Conservation (phyloP, 257 asterid species). For the Pogostemon cablin region DNA sequence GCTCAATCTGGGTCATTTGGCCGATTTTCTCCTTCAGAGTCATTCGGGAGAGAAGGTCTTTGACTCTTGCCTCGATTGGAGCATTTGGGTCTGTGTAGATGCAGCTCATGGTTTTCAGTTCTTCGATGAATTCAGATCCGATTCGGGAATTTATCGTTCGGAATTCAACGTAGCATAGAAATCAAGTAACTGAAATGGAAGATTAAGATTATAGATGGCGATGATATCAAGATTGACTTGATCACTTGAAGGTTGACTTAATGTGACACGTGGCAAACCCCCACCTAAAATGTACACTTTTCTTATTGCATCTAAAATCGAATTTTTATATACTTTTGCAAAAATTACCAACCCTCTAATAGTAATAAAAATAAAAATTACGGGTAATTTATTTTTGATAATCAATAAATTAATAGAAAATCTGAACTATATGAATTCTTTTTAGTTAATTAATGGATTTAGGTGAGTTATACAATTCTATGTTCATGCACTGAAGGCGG, state of each 20-base stretch:
- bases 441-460: too few relatives aligned
- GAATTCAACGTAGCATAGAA: background rate
- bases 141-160: background rate
- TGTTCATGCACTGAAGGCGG: constrained; percentile 40
- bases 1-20: constrained; percentile 81
- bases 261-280: too few relatives aligned
- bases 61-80: constrained; percentile 58
- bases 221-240: background rate
- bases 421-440: too few relatives aligned
- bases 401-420: too few relatives aligned
- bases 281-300: too few relatives aligned
- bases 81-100: constrained; percentile 59
- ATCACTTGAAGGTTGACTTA: background rate
- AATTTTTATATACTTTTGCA: too few relatives aligned
- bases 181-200: background rate
- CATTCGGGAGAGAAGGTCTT: constrained; percentile 75
- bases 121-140: constrained; percentile 11
- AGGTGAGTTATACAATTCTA: too few relatives aligned
- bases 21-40: constrained; percentile 72
- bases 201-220: background rate
- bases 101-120: constrained; percentile 45
- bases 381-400: too few relatives aligned
- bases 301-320: too few relatives aligned
- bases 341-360: too few relatives aligned
- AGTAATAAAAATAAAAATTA: too few relatives aligned